Conservation (phyloP, 1,139 yeast species). For the Suhomyces panamericanus region DNA sequence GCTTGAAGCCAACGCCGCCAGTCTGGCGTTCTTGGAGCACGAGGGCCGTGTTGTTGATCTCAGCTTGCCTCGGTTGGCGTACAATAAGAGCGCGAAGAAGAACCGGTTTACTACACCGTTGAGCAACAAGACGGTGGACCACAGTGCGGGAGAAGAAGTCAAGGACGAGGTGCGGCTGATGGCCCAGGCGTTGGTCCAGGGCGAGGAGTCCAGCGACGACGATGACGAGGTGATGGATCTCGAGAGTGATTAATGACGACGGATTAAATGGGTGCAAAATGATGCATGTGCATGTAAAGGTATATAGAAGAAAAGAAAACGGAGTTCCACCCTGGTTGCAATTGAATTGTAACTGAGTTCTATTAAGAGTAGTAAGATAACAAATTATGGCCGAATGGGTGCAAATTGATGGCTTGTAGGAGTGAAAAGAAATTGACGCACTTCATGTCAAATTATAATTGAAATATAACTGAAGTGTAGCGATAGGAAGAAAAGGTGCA, state of each 20-base stretch:
- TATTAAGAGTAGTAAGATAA: no score
- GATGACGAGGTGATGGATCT: slow-evolving; percentile 65
- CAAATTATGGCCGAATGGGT: no score
- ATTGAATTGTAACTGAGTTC: no score
- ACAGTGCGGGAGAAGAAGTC: slow-evolving; percentile 7
- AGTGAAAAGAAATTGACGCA: no score
- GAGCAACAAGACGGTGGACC: slow-evolving; percentile 19
- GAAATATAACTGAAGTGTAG: no score
- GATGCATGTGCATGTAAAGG: no score
- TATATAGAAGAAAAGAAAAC: no score
- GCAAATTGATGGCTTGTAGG: no score
- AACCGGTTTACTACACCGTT: slow-evolving; percentile 24
- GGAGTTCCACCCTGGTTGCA: no score
- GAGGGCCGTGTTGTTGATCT: slow-evolving; percentile 21
- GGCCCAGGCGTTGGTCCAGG: slow-evolving; percentile 48
- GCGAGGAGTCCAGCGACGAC: slow-evolving; percentile 59
- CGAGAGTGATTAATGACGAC: slow-evolving; percentile 47
- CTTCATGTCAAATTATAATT: no score
- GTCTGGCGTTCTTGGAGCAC: slow-evolving; percentile 27
- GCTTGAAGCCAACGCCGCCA: slow-evolving; percentile 58
- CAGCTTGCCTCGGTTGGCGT: slow-evolving; percentile 22
- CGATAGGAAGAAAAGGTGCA: no score
- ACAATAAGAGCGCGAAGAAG: slow-evolving; percentile 10
- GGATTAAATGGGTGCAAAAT: no score
- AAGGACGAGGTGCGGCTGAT: slow-evolving; percentile 30